Evolutionary conservation across 2,329 filamentous ascomycete species (phyloP).

Genomic region (Penicillium oxalicum): DNA sequence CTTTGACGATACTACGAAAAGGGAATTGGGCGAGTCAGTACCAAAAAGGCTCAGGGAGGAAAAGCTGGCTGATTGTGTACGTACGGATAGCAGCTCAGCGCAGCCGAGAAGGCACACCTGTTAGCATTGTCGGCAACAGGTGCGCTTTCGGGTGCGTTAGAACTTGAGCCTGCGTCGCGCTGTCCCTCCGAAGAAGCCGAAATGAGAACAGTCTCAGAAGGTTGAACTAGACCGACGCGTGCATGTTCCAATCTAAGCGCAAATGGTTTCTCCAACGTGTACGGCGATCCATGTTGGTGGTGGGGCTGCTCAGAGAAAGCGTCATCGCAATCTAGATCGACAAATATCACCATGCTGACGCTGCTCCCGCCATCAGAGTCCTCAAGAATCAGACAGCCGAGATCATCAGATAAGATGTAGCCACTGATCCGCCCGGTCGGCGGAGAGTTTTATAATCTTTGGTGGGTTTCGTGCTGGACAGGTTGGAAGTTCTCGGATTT

Average conservation of each 20-base stretch:
- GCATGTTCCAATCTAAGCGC: conserved; percentile 17
- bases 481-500: neutral
- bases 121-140: conserved; percentile 13
- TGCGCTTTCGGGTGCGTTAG: neutral
- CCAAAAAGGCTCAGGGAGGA: too few relatives aligned
- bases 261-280: conserved; percentile 16
- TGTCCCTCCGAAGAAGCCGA: conserved; percentile 10
- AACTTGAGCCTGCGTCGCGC: conserved; percentile 4
- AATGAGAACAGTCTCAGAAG: conserved; percentile 9
- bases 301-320: conserved; percentile 21
- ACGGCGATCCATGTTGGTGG: conserved; percentile 9
- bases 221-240: conserved; percentile 8
- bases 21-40: too few relatives aligned
- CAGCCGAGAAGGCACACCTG: conserved; percentile 36
- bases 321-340: conserved; percentile 40
- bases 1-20: conserved; percentile 61
- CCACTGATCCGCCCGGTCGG: neutral
- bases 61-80: conserved; percentile 6
- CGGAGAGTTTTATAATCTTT: conserved; percentile 7
- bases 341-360: conserved; percentile 47
- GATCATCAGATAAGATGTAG: conserved; percentile 20
- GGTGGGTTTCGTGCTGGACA: conserved; percentile 1
- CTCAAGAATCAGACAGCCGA: conserved; percentile 11
- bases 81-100: conserved; percentile 47
- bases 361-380: conserved; percentile 23